Evolutionary conservation across 163 green algal species (phyloP).

Genomic region (Picocystis sp.): DNA sequence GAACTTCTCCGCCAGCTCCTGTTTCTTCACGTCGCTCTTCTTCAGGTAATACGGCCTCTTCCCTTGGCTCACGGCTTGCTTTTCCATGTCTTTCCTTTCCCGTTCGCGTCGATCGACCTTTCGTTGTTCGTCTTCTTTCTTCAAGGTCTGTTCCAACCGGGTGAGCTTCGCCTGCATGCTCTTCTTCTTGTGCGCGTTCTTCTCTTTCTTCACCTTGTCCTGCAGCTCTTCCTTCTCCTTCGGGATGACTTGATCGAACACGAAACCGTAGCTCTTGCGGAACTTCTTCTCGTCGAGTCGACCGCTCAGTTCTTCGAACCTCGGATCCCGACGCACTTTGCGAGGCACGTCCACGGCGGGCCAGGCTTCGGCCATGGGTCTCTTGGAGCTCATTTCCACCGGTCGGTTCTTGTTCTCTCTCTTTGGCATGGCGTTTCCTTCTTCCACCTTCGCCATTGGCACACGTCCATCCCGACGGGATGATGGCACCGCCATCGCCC

Average conservation of each 20-base stretch:
- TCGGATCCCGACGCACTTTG: constrained; percentile 1
- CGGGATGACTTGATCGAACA: constrained; percentile 7
- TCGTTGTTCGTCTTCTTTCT: constrained; percentile 1
- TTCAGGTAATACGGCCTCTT: constrained; percentile 1
- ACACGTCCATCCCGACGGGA: too few species aligned
- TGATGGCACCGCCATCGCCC: too few species aligned
- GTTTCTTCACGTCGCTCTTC: constrained; percentile 8
- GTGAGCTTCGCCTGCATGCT: constrained; percentile 6
- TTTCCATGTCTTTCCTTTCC: neutral
- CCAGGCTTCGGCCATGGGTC: too few species aligned
- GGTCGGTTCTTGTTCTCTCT: too few species aligned
- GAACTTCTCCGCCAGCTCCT: constrained; percentile 5
- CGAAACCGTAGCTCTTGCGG: constrained; percentile 6
- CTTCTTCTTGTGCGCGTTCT: constrained; percentile 3
- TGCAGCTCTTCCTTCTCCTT: constrained; percentile 5
- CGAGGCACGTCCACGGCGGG: too few species aligned
- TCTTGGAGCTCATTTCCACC: too few species aligned
- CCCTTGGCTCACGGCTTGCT: neutral
- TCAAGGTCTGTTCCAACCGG: neutral
- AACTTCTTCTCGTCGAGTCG: neutral
- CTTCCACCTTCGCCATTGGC: too few species aligned
- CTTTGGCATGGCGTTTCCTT: too few species aligned
- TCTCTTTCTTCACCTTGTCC: constrained; percentile 2
- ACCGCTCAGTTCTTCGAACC: constrained; percentile 2
- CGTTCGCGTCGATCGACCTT: neutral